phyloP scores from a whole-genome alignment of 2,329 filamentous ascomycete species.

The Ophiostoma montium region DNA sequence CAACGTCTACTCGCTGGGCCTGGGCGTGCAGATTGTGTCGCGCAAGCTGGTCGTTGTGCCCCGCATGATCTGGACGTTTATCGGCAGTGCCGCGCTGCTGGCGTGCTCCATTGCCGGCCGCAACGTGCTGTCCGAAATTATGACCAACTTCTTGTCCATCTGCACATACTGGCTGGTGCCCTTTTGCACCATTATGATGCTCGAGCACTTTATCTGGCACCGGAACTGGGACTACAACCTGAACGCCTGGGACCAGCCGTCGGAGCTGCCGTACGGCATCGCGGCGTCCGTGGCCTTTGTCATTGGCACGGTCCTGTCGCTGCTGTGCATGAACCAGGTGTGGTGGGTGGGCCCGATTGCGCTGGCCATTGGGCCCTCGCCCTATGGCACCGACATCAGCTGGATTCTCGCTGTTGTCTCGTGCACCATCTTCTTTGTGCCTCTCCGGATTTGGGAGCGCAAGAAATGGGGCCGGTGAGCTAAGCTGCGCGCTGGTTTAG shows the following conservation, averaged over 20 bases:
- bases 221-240: neutral
- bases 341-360: constrained; percentile 1
- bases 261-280: neutral
- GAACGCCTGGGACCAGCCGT: neutral
- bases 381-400: neutral
- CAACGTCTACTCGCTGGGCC: neutral
- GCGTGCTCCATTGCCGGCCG: neutral
- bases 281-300: neutral
- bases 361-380: neutral
- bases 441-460: neutral
- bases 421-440: neutral
- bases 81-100: neutral
- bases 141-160: neutral
- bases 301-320: neutral
- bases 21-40: neutral
- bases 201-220: neutral
- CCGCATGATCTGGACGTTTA: neutral
- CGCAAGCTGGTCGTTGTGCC: neutral
- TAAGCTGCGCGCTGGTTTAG: neutral
- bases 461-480: neutral
- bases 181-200: neutral
- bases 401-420: neutral
- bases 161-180: constrained; percentile 1
- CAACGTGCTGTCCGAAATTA: neutral
- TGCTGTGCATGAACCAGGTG: neutral